Evolutionary conservation across 768 basidiomycete genomes (phyloP), one percentile per base, ranked within the genome.

Genomic region (Macrolepiota albuminosa): DNA sequence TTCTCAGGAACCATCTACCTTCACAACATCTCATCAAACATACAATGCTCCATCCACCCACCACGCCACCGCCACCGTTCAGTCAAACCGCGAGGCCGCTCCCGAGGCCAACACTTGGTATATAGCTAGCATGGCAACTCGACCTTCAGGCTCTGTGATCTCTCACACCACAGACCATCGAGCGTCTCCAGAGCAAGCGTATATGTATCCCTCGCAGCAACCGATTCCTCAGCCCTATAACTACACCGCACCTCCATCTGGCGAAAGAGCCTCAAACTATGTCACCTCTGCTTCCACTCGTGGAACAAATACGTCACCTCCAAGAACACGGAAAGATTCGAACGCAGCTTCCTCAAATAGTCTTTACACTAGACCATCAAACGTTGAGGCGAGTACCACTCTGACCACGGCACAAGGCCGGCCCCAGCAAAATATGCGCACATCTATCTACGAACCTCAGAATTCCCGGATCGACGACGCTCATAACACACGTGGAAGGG

Each of bases 271-370:
- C 16, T 51, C 57, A 13, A 55, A 51, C 4, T 47, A 58, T 36
- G 56, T 55, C 48, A 50, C 16, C 31, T 54, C 56, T 45, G 40
- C 57, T 37, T 21, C 50, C 18, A 57, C 50, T 39, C 54, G 18
- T 37, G 57, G 29, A 16, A 14, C 58, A n/a, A 57, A 21, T 37
- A 42, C 29, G 21, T 52, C 57, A 8, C 45, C 55, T 24, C 46
- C 48, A 26, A 50, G 51, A 45, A 40, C 37, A n/a, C 49, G 60
- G 42, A 51, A 52, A 18, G 55, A 61, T 49, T 64, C 57, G 13
- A 34, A 58, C 26, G 48, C 54, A 39, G 16, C 45, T 45, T 48
- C 40, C 21, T 40, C 31, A 18, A 42, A 33, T 26, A 16, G 36
- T 16, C 47, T 18, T 51, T 29, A 43, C 7, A 14, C 40, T 26